Evolutionary conservation across 2,329 filamentous ascomycete species (phyloP), one percentile per base, ranked within the genome.

Genomic region (Penicillium sp.): DNA sequence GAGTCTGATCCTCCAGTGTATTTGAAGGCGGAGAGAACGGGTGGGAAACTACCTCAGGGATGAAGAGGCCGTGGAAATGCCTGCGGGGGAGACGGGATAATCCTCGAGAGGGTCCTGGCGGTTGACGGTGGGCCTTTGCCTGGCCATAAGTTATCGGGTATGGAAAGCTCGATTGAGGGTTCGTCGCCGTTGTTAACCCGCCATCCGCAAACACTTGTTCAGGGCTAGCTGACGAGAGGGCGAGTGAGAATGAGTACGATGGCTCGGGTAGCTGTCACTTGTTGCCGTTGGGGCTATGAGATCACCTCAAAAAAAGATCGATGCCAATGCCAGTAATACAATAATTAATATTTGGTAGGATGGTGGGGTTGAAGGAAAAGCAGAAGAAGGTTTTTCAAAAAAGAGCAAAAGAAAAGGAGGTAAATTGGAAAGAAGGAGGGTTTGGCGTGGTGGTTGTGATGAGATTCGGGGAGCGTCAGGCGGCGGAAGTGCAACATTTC

Each of bases 61-160:
- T 61, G 69, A 59, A 55, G 66, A 61, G 50, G 66, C 57, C 55
- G 63, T 53, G 54, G 63, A 56, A 59, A 59, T 56, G 65, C 67
- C 66, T 66, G 36, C 47, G 47, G 70, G 65, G 58, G 64, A 62
- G 52, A 68, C 58, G 63, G 70, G 65, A 68, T 70, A 65, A 68
- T 73, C 70, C 69, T 76, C 71, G 64, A 70, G 66, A 67, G 69
- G 69, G 71, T 74, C 70, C 70, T 76, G 73, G 65, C 70, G 71
- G 67, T 72, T 70, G 71, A 66, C 63, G 68, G 69, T 70, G 67
- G 72, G 70, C 71, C 69, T 74, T 74, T 72, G 74, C 66, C 72
- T 76, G 72, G 74, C 75, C 75, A 78, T 77, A 76, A 71, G 74
- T 76, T 70, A 65, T 65, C 65, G 63, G 68, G 58, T 68, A 66